Evolutionary conservation across 1,284 basidiomycete genomes (phyloP).

Genomic region (Ganoderma boninense): DNA sequence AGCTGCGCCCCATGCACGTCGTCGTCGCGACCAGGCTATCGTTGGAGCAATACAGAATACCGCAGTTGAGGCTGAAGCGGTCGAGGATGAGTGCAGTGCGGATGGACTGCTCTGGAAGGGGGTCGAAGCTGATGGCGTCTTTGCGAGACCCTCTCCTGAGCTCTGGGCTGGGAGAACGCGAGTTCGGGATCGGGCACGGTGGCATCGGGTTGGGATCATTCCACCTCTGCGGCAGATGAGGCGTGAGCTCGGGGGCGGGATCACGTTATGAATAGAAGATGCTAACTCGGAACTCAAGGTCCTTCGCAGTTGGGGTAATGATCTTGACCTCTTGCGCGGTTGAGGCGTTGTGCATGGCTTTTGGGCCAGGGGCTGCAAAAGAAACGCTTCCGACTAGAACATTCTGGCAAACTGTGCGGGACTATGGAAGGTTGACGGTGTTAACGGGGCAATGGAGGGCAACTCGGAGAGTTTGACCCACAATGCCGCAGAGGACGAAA

Average conservation of each 20-base stretch:
- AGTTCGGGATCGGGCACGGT: slow-evolving; percentile 36
- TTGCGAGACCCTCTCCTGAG: slow-evolving; percentile 23
- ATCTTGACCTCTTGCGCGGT: slow-evolving; percentile 81
- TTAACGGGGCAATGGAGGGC: slow-evolving; percentile 13
- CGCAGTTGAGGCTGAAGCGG: slow-evolving; percentile 70
- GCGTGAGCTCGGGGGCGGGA: not conserved
- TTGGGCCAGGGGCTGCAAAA: slow-evolving; percentile 72
- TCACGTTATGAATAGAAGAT: not conserved
- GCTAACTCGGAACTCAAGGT: slow-evolving; percentile 75
- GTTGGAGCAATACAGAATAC: slow-evolving; percentile 75
- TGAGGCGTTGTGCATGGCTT: slow-evolving; percentile 78
- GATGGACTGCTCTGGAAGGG: slow-evolving; percentile 68
- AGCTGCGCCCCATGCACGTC: slow-evolving; percentile 66
- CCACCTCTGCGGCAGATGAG: slow-evolving; percentile 62
- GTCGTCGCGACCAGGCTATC: slow-evolving; percentile 67
- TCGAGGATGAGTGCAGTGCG: slow-evolving; percentile 79
- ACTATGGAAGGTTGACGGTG: slow-evolving; percentile 36
- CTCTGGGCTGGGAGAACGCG: slow-evolving; percentile 23
- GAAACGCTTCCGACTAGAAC: slow-evolving; percentile 79
- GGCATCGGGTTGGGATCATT: slow-evolving; percentile 73
- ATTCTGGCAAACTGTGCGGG: slow-evolving; percentile 74
- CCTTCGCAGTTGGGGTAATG: slow-evolving; percentile 68
- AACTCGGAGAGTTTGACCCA: slow-evolving; percentile 49
- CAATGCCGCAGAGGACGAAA: slow-evolving; percentile 75
- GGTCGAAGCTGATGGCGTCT: slow-evolving; percentile 56